phyloP scores from a whole-genome alignment of 768 basidiomycete genomes.

The Ephemerocybe angulata region DNA sequence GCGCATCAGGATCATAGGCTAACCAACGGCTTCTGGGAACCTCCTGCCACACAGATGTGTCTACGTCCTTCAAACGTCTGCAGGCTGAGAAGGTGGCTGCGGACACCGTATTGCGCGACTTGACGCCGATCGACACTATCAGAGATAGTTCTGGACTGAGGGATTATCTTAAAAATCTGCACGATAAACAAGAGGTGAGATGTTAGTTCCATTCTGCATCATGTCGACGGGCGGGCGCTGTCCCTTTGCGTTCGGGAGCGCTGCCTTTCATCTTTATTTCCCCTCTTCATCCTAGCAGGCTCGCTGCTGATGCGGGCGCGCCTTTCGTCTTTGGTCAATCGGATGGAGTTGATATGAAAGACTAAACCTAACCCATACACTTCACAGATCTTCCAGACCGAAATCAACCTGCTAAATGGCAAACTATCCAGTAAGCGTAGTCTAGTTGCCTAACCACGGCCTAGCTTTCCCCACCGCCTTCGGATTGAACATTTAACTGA shows the following conservation, averaged over 20 bases:
- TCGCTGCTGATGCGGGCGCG: too few species aligned
- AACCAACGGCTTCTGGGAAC: not conserved
- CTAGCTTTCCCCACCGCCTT: too few species aligned
- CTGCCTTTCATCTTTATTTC: not conserved
- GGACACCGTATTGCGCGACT: slow-evolving; percentile 63
- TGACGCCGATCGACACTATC: slow-evolving; percentile 67
- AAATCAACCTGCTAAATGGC: slow-evolving; percentile 69
- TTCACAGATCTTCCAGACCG: slow-evolving; percentile 71
- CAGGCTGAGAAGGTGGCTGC: slow-evolving; percentile 69
- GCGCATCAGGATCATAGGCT: not conserved
- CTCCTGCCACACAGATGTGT: slow-evolving; percentile 54
- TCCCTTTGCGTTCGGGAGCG: too few species aligned
- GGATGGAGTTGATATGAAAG: too few species aligned
- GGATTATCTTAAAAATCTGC: slow-evolving; percentile 66
- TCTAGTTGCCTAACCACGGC: not conserved
- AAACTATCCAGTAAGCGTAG: slow-evolving; percentile 66
- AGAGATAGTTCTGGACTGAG: slow-evolving; percentile 64
- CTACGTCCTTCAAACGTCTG: slow-evolving; percentile 70
- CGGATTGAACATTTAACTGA: too few species aligned
- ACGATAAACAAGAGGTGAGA: slow-evolving; percentile 67
- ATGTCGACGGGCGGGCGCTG: not conserved
- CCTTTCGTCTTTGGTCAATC: too few species aligned
- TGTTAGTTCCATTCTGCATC: not conserved
- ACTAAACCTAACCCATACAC: not conserved
- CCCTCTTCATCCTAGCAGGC: not conserved